A percentile compares a stretch with the other conserved stretches of the same genome.
Evolutionary conservation across 371 early-diverging fungal genomes (phyloP).

Genomic region (Mucor velutinosus): DNA sequence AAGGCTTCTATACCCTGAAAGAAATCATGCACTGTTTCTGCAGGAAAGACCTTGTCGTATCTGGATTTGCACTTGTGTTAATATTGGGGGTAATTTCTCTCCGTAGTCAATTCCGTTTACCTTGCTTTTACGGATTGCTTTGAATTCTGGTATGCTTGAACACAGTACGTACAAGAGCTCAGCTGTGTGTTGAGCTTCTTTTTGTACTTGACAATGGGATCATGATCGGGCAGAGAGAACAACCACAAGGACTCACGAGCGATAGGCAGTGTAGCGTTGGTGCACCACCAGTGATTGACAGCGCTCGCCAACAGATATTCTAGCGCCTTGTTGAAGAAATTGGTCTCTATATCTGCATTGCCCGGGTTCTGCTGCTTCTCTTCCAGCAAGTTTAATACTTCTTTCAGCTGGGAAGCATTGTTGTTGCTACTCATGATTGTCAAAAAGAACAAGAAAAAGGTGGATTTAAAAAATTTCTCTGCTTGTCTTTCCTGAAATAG

Average conservation of each 20-base stretch:
- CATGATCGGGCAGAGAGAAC: constrained; percentile 49
- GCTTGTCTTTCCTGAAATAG: not conserved
- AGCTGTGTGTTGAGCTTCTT: constrained; percentile 35
- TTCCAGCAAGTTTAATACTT: constrained; percentile 17
- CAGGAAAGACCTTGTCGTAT: constrained; percentile 32
- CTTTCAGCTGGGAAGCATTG: constrained; percentile 10
- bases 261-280: constrained; percentile 24
- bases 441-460: not conserved
- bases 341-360: constrained; percentile 33
- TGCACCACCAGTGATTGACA: constrained; percentile 52
- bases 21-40: constrained; percentile 37
- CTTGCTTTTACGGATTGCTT: constrained; percentile 28
- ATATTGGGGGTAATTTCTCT: no score
- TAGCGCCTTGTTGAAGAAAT: constrained; percentile 41
- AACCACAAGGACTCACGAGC: constrained; percentile 49
- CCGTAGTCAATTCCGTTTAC: constrained; percentile 13
- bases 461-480: not conserved
- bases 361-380: constrained; percentile 20
- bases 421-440: not conserved
- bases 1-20: constrained; percentile 34
- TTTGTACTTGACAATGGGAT: constrained; percentile 43
- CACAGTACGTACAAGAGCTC: constrained; percentile 31
- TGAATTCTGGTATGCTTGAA: constrained; percentile 35
- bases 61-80: constrained; percentile 17
- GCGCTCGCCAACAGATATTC: constrained; percentile 31